Evolutionary conservation across 495 filamentous ascomycete species (phyloP).

Genomic region (Recurvomyces mirabilis): DNA sequence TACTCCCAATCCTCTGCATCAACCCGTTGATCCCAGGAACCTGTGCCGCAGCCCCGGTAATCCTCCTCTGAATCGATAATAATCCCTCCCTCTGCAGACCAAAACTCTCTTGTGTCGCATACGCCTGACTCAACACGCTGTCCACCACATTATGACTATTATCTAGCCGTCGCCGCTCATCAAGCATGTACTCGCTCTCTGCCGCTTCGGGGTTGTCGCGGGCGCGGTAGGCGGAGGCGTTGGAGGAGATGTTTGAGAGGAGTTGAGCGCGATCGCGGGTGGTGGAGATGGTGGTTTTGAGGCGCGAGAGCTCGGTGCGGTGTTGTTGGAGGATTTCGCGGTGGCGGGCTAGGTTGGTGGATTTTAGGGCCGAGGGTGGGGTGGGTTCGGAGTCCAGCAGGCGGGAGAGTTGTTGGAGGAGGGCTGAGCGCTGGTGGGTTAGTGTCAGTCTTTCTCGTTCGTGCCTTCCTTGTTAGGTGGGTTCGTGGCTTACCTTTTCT

Average conservation of each 20-base stretch:
- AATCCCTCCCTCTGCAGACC: constrained; percentile 75
- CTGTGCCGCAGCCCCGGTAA: constrained; percentile 75
- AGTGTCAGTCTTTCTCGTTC: neutral
- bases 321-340: constrained; percentile 83
- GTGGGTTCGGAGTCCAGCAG: constrained; percentile 93
- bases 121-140: constrained; percentile 86
- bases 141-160: constrained; percentile 79
- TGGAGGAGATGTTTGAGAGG: constrained; percentile 79
- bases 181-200: constrained; percentile 94
- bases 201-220: constrained; percentile 56
- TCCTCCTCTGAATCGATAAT: constrained; percentile 73
- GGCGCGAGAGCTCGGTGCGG: constrained; percentile 64
- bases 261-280: constrained; percentile 80
- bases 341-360: constrained; percentile 85
- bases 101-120: constrained; percentile 92
- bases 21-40: constrained; percentile 89
- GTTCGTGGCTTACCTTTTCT: constrained; percentile 44
- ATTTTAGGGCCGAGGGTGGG: constrained; percentile 73
- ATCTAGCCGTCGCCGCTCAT: constrained; percentile 75
- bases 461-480: neutral
- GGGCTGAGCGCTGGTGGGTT: constrained; percentile 56
- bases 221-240: constrained; percentile 73
- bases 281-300: constrained; percentile 55
- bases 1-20: constrained; percentile 86
- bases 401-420: constrained; percentile 72